Evolutionary conservation across 257 asterid genomes (phyloP).

Genomic region (Solanum sparsipilum): DNA sequence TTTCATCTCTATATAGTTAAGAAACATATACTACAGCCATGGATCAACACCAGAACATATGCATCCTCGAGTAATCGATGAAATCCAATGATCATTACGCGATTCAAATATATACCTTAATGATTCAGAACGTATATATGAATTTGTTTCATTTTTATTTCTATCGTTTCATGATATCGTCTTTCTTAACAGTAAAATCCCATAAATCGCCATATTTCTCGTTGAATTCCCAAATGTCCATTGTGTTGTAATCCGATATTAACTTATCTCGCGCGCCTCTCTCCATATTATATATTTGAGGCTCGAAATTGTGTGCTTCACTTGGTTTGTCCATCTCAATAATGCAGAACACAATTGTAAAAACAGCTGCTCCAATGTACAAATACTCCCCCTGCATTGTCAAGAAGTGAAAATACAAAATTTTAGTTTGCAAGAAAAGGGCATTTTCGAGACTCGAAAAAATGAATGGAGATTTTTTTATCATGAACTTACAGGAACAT

Average conservation of each 20-base stretch:
- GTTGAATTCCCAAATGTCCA: constrained; percentile 90
- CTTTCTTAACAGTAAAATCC: constrained; percentile 66
- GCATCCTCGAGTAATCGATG: background rate
- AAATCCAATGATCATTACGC: background rate
- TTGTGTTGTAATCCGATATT: constrained; percentile 71
- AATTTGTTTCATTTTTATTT: background rate
- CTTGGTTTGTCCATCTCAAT: constrained; percentile 90
- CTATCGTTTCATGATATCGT: constrained; percentile 53
- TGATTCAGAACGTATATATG: background rate
- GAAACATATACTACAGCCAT: background rate
- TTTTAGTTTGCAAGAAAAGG: background rate
- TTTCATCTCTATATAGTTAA: background rate
- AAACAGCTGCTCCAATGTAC: constrained; percentile 72
- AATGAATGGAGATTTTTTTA: background rate
- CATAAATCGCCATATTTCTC: constrained; percentile 77
- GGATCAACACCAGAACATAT: background rate
- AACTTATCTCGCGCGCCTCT: constrained; percentile 82
- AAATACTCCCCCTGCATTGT: constrained; percentile 68
- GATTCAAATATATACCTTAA: background rate
- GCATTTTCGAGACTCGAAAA: background rate
- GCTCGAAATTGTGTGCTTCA: constrained; percentile 84
- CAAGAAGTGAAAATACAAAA: background rate
- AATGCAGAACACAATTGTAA: constrained; percentile 47
- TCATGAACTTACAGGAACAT: constrained; percentile 42
- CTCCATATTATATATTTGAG: constrained; percentile 85